Percentiles rank a stretch among this genome's conserved stretches.
Conservation (phyloP, 1,284 basidiomycete species). For the Rhodotorula sp. region DNA sequence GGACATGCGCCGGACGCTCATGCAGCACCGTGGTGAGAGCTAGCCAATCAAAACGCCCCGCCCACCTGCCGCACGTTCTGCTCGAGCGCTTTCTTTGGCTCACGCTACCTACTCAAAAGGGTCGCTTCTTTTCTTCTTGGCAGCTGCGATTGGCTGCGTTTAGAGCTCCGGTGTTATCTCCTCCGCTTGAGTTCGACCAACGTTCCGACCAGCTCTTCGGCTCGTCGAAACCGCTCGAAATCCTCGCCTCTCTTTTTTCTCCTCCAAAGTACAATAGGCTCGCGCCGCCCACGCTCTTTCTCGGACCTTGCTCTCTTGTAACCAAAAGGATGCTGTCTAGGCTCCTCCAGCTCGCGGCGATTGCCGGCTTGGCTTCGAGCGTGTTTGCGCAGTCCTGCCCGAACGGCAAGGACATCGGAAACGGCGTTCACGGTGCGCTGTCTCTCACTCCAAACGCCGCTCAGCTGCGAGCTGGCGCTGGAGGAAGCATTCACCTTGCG, state of each 20-base stretch:
- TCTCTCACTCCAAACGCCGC: too few species aligned
- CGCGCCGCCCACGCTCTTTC: not conserved
- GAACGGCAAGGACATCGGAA: conserved; percentile 17
- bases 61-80: not conserved
- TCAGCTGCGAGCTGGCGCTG: too few species aligned
- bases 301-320: not conserved
- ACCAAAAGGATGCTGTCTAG: conserved; percentile 11
- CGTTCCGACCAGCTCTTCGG: not conserved
- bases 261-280: not conserved
- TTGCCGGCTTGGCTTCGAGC: not conserved
- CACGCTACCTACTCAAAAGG: not conserved
- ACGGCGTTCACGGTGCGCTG: conserved; percentile 27
- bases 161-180: not conserved
- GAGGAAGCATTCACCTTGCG: too few species aligned
- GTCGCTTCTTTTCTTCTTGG: not conserved
- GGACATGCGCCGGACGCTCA: too few species aligned
- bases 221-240: not conserved
- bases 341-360: conserved; percentile 1
- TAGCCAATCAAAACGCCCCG: too few species aligned
- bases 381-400: not conserved
- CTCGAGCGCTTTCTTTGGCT: not conserved
- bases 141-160: not conserved
- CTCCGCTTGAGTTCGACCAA: not conserved
- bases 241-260: not conserved
- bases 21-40: too few species aligned